phyloP scores from a whole-genome alignment of 768 basidiomycete genomes.

The Kwoniella europaea region DNA sequence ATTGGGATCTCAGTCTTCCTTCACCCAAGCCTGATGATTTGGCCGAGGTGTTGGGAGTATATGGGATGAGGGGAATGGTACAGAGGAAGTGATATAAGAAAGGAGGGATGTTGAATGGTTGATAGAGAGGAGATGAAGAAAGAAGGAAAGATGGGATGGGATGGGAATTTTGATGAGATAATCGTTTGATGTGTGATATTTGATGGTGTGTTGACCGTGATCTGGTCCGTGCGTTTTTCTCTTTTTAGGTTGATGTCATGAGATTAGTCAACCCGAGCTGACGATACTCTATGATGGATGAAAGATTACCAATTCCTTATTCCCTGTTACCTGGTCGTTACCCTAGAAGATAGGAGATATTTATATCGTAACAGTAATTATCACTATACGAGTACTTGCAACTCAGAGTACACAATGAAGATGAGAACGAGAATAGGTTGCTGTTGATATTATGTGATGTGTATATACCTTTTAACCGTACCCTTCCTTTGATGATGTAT shows the following conservation, averaged over 20 bases:
- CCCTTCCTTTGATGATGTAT: neutral
- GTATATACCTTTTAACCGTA: neutral
- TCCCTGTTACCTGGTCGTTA: too few species aligned
- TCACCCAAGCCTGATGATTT: too few species aligned
- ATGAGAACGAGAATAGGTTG: too few species aligned
- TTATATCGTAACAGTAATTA: too few species aligned
- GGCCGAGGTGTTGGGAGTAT: neutral
- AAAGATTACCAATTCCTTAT: too few species aligned
- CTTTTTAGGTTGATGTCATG: neutral
- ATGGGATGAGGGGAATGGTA: neutral
- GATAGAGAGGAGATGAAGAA: neutral
- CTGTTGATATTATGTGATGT: too few species aligned
- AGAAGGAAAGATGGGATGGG: neutral
- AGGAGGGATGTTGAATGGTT: neutral
- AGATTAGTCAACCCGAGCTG: neutral
- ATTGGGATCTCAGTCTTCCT: too few species aligned
- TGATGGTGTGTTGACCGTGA: neutral
- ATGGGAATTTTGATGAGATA: neutral
- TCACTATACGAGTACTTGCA: too few species aligned
- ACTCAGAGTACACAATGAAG: too few species aligned
- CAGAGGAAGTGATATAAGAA: neutral
- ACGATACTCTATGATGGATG: neutral
- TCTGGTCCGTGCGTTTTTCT: neutral
- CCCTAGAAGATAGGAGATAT: too few species aligned
- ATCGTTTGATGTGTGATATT: neutral